Conservation (phyloP, 31 red algal genomes). For the Asparagopsis taxiformis region DNA sequence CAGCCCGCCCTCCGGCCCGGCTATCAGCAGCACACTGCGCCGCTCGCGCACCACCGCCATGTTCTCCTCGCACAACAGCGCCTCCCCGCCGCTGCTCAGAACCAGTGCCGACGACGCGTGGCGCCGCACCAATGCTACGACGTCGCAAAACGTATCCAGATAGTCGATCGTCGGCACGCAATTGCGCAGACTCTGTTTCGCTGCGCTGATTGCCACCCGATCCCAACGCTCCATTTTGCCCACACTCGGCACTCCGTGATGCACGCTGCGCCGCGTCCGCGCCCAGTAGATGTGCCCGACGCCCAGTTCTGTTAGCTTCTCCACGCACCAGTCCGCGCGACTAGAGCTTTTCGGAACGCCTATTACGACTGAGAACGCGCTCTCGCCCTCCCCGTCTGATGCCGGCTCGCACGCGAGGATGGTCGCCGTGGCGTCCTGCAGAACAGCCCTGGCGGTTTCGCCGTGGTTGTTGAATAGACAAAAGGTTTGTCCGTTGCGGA, state of each 20-base stretch:
- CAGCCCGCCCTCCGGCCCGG: constrained; percentile 67
- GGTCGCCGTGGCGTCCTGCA: constrained; percentile 5
- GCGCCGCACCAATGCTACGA: background rate
- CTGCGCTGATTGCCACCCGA: constrained; percentile 48
- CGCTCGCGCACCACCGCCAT: background rate
- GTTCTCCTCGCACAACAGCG: background rate
- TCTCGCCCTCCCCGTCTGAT: background rate
- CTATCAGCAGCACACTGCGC: constrained; percentile 23
- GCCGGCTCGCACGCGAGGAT: constrained; percentile 3
- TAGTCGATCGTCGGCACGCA: constrained; percentile 14
- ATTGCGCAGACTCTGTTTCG: constrained; percentile 63
- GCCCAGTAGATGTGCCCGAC: constrained; percentile 22
- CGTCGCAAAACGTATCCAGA: constrained; percentile 2
- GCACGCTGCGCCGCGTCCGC: constrained; percentile 10
- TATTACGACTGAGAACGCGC: background rate
- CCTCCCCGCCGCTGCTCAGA: constrained; percentile 16
- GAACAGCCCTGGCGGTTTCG: constrained; percentile 21
- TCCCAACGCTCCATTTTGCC: constrained; percentile 46
- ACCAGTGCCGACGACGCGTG: constrained; percentile 5
- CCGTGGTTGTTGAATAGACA: constrained; percentile 41
- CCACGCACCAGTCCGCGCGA: constrained; percentile 45
- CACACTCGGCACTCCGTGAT: background rate
- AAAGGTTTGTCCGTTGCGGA: constrained; percentile 20
- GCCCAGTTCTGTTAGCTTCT: constrained; percentile 74
- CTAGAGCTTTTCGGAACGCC: background rate